Evolutionary conservation across 805 yeast genomes (phyloP), one percentile per base, ranked within the genome.

Genomic region (Kluyveromyces dobzhanskii): DNA sequence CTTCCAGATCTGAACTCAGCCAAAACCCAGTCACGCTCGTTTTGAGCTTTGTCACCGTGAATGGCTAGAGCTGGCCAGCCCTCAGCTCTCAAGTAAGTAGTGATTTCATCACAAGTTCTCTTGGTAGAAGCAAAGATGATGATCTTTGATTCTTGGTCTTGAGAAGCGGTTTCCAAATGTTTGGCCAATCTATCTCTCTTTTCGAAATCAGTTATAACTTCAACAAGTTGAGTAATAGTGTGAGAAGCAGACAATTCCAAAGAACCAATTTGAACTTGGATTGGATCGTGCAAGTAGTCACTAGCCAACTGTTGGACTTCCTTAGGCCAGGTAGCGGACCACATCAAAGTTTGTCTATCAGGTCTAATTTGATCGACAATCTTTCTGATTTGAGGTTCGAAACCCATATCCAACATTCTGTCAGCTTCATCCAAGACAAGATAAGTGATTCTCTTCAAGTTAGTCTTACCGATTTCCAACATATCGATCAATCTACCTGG

Each of bases 321-420:
- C 75, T 88, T 90, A 56, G 98, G 98, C 98, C 98, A 92, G 41
- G 98, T 92, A 53, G 98, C 98, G 46, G 97, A 90, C 97, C 97
- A 92, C 97, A 92, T 86, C 56, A 90, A 75, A 45, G 98, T 92
- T 72, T 92, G 98, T 75, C 97, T 87, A 66, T 92, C 98, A 46
- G 98, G 98, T 73, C 98, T 85, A 63, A 92, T 92, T 75, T 90
- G 97, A 56, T 82, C 88, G 51, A 92, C 90, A 66, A 92, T 92
- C 70, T 90, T 90, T 75, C 98, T 81, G 66, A 92, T 92, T 76
- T 90, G 97, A 52, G 97, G 97, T 74, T 92, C 98, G 66, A 92
- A 92, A 65, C 98, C 98, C 98, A 92, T 92, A 73, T 92, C 98
- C 70, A 92, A 78, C 98, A 92, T 92, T 75, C 98, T 85, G 69